A percentile compares a stretch with the other conserved stretches of the same genome.
These are phyloP conservation scores for Xylariaceae sp. DNA, from an alignment of 2,329 filamentous ascomycete genomes.

Conservation along the genomic window DNA sequence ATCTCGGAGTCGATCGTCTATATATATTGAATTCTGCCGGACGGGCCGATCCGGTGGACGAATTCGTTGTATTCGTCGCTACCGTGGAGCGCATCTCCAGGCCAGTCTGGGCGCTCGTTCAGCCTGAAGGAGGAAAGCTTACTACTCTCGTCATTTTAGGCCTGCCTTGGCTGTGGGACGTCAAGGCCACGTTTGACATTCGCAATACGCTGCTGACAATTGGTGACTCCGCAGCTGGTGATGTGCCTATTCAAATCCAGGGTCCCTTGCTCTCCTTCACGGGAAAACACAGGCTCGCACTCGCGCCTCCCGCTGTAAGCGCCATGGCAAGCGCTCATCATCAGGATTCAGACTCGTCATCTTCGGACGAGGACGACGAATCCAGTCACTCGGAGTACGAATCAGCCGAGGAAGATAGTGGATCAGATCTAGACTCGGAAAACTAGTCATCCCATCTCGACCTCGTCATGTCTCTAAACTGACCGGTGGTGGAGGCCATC, in stretches of 20 bases:
- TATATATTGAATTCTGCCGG: not conserved
- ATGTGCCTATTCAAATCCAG: not conserved
- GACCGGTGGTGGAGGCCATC: too few species aligned
- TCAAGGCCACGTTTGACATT: not conserved
- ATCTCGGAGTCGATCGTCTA: not conserved
- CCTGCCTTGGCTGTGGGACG: not conserved
- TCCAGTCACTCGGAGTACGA: too few species aligned
- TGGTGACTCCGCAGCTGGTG: not conserved
- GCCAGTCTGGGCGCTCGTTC: not conserved
- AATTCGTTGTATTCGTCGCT: not conserved
- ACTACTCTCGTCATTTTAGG: not conserved
- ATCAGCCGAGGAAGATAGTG: too few species aligned
- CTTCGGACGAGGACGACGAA: too few species aligned
- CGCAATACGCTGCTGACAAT: not conserved
- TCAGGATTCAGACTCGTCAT: too few species aligned
- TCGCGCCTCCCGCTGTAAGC: too few species aligned
- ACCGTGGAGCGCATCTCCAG: not conserved
- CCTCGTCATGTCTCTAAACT: too few species aligned
- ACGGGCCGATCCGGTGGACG: not conserved
- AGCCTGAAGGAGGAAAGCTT: not conserved
- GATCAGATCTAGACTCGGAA: too few species aligned
- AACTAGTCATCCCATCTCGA: too few species aligned
- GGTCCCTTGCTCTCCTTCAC: not conserved
- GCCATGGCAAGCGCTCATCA: too few species aligned
- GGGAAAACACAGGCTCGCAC: too few species aligned